phyloP scores from a whole-genome alignment of 202 grass and related monocot genomes.

The Bolboschoenoplectus hybrid region DNA sequence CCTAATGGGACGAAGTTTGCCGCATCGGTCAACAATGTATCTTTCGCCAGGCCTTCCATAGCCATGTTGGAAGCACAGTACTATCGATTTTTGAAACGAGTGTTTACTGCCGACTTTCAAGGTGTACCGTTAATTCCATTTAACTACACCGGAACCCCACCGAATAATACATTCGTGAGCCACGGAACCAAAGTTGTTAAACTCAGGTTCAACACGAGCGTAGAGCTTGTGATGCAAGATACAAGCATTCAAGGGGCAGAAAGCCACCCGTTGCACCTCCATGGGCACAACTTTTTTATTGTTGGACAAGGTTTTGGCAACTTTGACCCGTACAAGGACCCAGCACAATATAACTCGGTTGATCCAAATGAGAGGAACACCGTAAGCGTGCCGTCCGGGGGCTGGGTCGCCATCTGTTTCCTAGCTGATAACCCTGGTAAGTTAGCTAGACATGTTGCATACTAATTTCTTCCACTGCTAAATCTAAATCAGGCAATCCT shows the following conservation, averaged over 20 bases:
- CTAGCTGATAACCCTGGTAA: conserved; percentile 69
- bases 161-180: conserved; percentile 45
- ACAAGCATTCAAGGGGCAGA: conserved; percentile 42
- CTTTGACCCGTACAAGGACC: conserved; percentile 31
- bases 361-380: conserved; percentile 50
- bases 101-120: conserved; percentile 34
- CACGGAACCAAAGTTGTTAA: conserved; percentile 32
- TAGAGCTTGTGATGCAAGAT: conserved; percentile 49
- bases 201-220: conserved; percentile 39
- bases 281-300: conserved; percentile 46
- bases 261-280: conserved; percentile 49
- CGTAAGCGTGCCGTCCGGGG: conserved; percentile 19
- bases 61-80: conserved; percentile 63
- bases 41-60: conserved; percentile 61
- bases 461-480: not conserved
- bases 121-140: conserved; percentile 30
- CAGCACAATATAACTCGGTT: conserved; percentile 18
- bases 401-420: conserved; percentile 51
- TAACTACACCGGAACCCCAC: conserved; percentile 47
- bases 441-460: not conserved
- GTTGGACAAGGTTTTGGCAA: conserved; percentile 46
- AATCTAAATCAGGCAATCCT: not conserved
- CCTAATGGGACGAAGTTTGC: conserved; percentile 68
- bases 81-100: conserved; percentile 34
- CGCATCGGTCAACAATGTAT: conserved; percentile 73